Base-by-base conservation (phyloP, 371 early-diverging fungal genomes). In the Mucor circinelloides region DNA sequence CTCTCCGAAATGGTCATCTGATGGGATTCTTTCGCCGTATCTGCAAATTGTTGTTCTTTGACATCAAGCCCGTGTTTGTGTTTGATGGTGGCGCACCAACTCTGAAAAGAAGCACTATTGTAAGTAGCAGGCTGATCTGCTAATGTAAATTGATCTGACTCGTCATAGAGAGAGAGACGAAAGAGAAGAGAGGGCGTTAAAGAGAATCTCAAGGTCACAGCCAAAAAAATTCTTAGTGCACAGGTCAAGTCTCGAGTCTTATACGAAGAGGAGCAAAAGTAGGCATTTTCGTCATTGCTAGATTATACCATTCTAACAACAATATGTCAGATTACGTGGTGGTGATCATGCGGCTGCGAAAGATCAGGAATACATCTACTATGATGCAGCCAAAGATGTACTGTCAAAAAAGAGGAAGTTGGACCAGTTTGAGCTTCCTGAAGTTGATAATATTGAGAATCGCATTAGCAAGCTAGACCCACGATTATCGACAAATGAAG, bases 1-100 rank as follows among this genome's bases (percentile, higher is more conserved):
- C 89, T 15, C 63, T 97, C 40, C 79, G 80, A 21, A 92, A 94
- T 71, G 94, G 94, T 0, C 97, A 96, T 70, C 77, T 97, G 13
- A 72, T 94, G n/a, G 98, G 98, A 2, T 97, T 97, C 84, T 94
- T 95, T 70, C 86, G 95, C 17, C 85, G 99, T 58, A 89, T 99
- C 23, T 93, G 95, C 75, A 98, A 99, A 80, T 81, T 99, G 1
- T 75, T 99, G 21, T 96, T 91, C 75, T 93, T 90, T 76, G 92
- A 93, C 19, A 91, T 99, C 44, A 88, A 86, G 58, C 99, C 99
- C 4, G 88, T 99, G 2, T 97, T 97, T 89, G 95, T 98, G 15
- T 98, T 96, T 86, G 98, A 98, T 81, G 98, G 98, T 6, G 91
- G 87, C 5, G 89, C 93, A 2, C 97, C 98, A 15, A 82, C 85